Evolutionary conservation across 1,284 basidiomycete genomes (phyloP).

Genomic region (Hymenochaete sp.): DNA sequence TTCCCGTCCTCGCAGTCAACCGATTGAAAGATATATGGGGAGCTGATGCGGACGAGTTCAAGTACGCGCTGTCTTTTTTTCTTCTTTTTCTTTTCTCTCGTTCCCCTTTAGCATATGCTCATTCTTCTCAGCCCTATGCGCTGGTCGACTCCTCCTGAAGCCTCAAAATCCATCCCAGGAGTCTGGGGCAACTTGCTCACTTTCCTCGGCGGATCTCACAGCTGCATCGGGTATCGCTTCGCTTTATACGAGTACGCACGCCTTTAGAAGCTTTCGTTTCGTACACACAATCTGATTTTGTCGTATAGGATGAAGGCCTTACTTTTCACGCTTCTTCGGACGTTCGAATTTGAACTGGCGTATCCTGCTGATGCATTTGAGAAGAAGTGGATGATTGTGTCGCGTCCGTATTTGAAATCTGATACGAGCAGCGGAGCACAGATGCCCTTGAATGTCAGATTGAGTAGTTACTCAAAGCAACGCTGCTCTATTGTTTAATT

Average conservation of each 20-base stretch:
- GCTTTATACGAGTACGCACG: constrained; percentile 32
- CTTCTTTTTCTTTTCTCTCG: background rate
- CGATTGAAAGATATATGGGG: constrained; percentile 33
- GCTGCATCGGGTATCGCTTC: constrained; percentile 37
- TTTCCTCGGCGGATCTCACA: constrained; percentile 26
- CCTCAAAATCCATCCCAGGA: constrained; percentile 24
- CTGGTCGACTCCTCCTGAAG: constrained; percentile 23
- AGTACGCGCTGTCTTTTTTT: constrained; percentile 1
- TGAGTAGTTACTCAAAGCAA: too few species aligned
- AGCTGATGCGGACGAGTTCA: constrained; percentile 32
- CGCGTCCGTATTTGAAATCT: constrained; percentile 20
- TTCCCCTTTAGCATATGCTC: constrained; percentile 12
- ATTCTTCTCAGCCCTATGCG: constrained; percentile 25
- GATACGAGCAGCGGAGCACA: constrained; percentile 19
- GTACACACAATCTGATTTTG: constrained; percentile 1
- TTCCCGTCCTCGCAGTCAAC: constrained; percentile 31
- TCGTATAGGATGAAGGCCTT: constrained; percentile 33
- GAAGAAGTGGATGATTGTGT: constrained; percentile 20
- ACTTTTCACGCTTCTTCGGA: constrained; percentile 34
- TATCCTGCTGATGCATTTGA: constrained; percentile 23
- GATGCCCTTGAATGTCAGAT: constrained; percentile 22
- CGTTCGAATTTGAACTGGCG: constrained; percentile 31
- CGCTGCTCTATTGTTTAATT: too few species aligned
- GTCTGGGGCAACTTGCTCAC: constrained; percentile 27
- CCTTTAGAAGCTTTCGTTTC: background rate